phyloP scores from a whole-genome alignment of 306 rosid genomes.

The Luffa aegyptiaca region DNA sequence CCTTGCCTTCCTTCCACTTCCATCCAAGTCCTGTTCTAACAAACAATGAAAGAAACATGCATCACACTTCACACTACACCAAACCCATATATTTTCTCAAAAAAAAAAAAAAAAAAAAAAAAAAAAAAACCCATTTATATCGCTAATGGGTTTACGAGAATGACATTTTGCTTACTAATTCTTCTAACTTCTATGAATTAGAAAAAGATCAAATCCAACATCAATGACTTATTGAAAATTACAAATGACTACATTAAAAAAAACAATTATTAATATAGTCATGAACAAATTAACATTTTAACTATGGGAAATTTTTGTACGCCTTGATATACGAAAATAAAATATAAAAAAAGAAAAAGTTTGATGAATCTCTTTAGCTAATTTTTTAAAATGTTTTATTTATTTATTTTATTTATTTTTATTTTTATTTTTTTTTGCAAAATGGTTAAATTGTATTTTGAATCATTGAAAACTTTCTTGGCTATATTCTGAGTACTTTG shows the following conservation, averaged over 20 bases:
- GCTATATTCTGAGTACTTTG: neutral
- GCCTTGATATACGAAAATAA: no score
- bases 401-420: no score
- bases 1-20: constrained; percentile 5
- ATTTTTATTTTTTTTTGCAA: no score
- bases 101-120: no score
- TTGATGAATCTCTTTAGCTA: neutral
- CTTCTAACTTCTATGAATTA: neutral
- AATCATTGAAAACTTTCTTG: neutral
- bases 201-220: neutral
- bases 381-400: no score
- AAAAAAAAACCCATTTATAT: neutral
- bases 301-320: neutral
- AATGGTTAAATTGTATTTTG: no score
- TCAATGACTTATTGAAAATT: neutral
- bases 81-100: neutral
- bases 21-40: neutral
- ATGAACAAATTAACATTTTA: no score
- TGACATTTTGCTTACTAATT: neutral
- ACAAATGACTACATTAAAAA: neutral
- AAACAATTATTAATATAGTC: neutral
- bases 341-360: no score
- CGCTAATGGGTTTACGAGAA: neutral
- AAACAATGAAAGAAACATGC: neutral
- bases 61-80: neutral